Conservation (phyloP, 139 green algal genomes). For the Chlorella sp. region DNA sequence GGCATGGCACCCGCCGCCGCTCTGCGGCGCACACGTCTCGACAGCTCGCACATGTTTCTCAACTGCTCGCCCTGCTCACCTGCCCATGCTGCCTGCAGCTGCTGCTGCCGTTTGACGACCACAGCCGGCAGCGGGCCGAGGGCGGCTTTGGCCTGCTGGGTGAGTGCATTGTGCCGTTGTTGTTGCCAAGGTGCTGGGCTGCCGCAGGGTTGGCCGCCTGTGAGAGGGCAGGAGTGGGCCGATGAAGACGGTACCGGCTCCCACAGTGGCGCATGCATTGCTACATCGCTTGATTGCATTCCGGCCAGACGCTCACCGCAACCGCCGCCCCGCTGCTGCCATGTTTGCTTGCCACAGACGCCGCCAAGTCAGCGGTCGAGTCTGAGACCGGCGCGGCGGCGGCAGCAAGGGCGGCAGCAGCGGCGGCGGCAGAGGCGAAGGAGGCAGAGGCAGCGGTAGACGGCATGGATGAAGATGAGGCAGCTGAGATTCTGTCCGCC, state of each 20-base stretch:
- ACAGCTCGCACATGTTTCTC: too few species aligned
- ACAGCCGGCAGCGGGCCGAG: conserved; percentile 32
- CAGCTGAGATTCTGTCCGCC: conserved; percentile 56
- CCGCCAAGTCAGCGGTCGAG: conserved; percentile 29
- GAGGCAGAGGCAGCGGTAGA: conserved; percentile 23
- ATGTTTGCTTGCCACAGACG: conserved; percentile 14
- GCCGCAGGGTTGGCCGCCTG: neutral
- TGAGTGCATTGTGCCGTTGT: neutral
- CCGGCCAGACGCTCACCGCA: too few species aligned
- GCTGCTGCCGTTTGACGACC: conserved; percentile 69
- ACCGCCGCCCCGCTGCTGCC: too few species aligned
- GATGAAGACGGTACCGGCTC: too few species aligned
- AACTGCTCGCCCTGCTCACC: too few species aligned
- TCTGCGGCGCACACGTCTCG: too few species aligned
- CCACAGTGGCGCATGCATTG: too few species aligned
- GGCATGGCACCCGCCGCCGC: too few species aligned
- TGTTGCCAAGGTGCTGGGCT: neutral
- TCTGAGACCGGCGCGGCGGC: neutral
- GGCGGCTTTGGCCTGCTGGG: conserved; percentile 38
- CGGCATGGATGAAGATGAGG: conserved; percentile 52
- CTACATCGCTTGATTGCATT: too few species aligned
- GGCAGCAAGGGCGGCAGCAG: neutral
- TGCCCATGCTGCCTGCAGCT: conserved; percentile 27
- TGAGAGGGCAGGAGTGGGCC: too few species aligned
- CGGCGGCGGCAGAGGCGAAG: neutral